Percentiles rank a stretch among this genome's conserved stretches.
Evolutionary conservation across 352 stramenopile species (phyloP).

Genomic region (Pythium apleroticum): DNA sequence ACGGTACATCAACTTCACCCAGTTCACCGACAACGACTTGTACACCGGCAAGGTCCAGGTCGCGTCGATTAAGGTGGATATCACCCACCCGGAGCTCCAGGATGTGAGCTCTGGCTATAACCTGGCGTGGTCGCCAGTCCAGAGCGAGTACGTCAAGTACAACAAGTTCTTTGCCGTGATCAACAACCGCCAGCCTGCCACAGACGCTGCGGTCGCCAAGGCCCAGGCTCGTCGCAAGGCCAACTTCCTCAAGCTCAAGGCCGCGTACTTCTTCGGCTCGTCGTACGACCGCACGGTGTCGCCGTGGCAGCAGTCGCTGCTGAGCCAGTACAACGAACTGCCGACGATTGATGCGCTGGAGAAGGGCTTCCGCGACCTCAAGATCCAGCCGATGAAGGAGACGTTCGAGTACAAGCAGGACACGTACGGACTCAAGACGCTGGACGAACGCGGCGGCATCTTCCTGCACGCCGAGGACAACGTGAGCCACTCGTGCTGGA

Average conservation of each 20-base stretch:
- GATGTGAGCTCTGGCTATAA: constrained; percentile 36
- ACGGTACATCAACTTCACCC: constrained; percentile 33
- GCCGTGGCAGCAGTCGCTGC: constrained; percentile 35
- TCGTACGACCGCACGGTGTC: constrained; percentile 33
- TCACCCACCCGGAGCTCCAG: constrained; percentile 33
- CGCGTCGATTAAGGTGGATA: constrained; percentile 30
- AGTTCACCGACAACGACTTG: constrained; percentile 28
- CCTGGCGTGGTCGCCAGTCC: constrained; percentile 34
- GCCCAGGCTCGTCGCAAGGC: constrained; percentile 30
- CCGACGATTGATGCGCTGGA: constrained; percentile 28
- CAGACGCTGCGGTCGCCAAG: constrained; percentile 14
- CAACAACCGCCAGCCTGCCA: constrained; percentile 32
- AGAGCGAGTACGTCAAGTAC: constrained; percentile 24
- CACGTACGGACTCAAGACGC: constrained; percentile 36
- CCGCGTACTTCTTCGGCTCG: constrained; percentile 37
- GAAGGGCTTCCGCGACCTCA: constrained; percentile 33
- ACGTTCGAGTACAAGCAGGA: constrained; percentile 43
- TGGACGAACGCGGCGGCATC: constrained; percentile 31
- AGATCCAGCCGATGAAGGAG: constrained; percentile 35
- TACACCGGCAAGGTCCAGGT: constrained; percentile 38
- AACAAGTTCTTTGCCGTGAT: constrained; percentile 22
- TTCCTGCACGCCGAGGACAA: constrained; percentile 29
- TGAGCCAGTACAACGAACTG: constrained; percentile 34
- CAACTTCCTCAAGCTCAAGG: constrained; percentile 33
- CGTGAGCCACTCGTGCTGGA: constrained; percentile 37